Conservation (phyloP, 768 basidiomycete species). For the Neoboletus magnificus region DNA sequence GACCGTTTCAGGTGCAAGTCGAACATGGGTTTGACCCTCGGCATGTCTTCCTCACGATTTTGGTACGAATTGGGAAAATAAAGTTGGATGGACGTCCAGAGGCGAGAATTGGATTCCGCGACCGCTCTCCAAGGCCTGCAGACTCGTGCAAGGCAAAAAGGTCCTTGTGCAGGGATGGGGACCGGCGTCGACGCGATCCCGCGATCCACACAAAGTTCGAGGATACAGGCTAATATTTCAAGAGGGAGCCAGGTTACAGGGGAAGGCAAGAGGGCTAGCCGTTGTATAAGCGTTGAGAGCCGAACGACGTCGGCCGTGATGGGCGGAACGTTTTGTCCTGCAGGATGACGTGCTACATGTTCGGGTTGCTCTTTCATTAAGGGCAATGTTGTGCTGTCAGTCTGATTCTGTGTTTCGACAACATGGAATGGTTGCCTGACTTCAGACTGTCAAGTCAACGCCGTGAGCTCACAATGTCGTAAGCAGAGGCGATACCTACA, state of each 20-base stretch:
- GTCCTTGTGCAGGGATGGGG: background rate
- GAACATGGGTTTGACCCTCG: background rate
- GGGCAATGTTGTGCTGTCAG: background rate
- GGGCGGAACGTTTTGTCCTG: background rate
- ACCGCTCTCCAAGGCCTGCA: constrained; percentile 21
- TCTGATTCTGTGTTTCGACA: background rate
- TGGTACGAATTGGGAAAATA: constrained; percentile 1
- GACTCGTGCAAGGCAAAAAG: constrained; percentile 15
- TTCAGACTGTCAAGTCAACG: background rate
- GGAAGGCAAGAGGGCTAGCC: background rate
- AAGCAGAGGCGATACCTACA: too few relatives aligned
- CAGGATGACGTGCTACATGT: background rate
- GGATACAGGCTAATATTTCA: constrained; percentile 36
- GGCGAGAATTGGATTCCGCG: constrained; percentile 7
- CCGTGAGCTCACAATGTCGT: too few relatives aligned
- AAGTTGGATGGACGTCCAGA: constrained; percentile 24
- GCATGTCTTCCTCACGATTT: constrained; percentile 1
- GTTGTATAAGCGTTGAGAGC: background rate
- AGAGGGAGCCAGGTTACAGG: constrained; percentile 11
- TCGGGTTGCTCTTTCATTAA: background rate
- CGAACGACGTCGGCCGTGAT: background rate
- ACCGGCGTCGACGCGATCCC: background rate
- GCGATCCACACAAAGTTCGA: constrained; percentile 2
- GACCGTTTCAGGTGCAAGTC: constrained; percentile 17
- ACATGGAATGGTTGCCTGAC: background rate